Evolutionary conservation across 2,329 filamentous ascomycete species (phyloP), one percentile per base, ranked within the genome.

Genomic region (Paracamarosporium sp.): DNA sequence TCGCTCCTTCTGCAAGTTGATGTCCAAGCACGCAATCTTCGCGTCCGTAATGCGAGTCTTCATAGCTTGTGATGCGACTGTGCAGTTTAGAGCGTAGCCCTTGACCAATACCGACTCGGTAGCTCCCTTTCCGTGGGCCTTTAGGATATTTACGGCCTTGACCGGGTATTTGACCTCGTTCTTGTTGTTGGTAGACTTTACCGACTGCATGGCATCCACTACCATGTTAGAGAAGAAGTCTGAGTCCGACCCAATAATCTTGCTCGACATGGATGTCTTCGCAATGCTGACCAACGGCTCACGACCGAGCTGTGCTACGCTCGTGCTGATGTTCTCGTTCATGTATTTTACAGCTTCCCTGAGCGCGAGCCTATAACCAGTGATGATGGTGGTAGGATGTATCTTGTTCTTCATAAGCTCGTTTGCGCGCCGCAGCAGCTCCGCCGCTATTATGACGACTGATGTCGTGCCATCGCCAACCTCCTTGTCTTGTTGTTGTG

Each of bases 361-460:
- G 67, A 99, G 86, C 60, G 95, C 95, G 72, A 99, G 86, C 73
- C 95, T 88, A 86, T 99, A 99, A 72, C 95, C 95, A 61, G 93
- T 98, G 77, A 99, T 99, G 81, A 99, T 98, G 60, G 96, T 99
- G 25, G 95, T 99, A 55, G 95, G 96, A 82, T 99, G 95, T 86
- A 99, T 99, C 78, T 93, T 91, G 87, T 98, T 99, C 85, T 95
- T 97, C 91, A 98, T 96, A 66, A 99, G 86, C 82, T 99, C 95
- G 83, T 99, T 99, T 63, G 89, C 95, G 79, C 95, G 87, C 77
- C 91, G 88, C 73, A 99, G 84, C 66, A 99, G 89, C 83, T 99
- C 95, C 60, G 95, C 92, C 51, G 95, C 95, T 78, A 99, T 97
- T 68, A 99, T 87, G 57, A 99, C 95, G 50, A 99, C 95, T 47